Evolutionary conservation across 2,329 filamentous ascomycete genomes (phyloP), one percentile per base, ranked within the genome.

Genomic region (Botryosphaeria dothidea): DNA sequence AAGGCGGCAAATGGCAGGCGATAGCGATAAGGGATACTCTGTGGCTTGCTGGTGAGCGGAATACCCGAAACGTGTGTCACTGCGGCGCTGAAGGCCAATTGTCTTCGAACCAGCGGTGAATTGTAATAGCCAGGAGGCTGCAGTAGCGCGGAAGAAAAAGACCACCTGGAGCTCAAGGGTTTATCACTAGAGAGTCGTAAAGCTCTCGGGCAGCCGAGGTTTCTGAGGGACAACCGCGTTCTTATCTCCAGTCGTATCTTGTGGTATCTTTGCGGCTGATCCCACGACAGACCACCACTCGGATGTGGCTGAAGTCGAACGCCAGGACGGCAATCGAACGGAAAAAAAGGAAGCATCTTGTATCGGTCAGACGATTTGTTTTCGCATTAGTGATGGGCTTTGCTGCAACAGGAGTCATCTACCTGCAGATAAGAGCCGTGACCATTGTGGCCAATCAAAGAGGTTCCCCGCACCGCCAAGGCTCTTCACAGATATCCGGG

Each of bases 1-100:
- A 43, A 15, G 23, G 34, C 51, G 51, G 23, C 34, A 57, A n/a
- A 27, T 57, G 21, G 21, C 21, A 56, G 34, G 38, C 25, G 54
- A 58, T 58, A 58, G 56, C 56, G 56, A 60, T 60, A 60, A 60
- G 41, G n/a, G 25, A 17, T n/a, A 23, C 31, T 38, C 43, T 60
- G 56, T 31, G 56, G 56, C 56, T 34, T 36, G 56, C 56, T 31
- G 25, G 5, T 21, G 17, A 29, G 27, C 38, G 25, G 25, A 15
- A 34, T 31, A 38, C 25, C 41, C 25, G 38, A 19, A 23, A 46
- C 49, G 19, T 46, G 56, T 38, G 6, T 13, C 34, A 21, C 27
- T 29, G 17, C 11, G 13, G n/a, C 43, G 51, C 51, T 36, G 34
- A 38, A 11, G n/a, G 19, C 21, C 21, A 27, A 21, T 5, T 4